Evolutionary conservation across 345 rosid species (phyloP).

Genomic region (Barbarea vulgaris): DNA sequence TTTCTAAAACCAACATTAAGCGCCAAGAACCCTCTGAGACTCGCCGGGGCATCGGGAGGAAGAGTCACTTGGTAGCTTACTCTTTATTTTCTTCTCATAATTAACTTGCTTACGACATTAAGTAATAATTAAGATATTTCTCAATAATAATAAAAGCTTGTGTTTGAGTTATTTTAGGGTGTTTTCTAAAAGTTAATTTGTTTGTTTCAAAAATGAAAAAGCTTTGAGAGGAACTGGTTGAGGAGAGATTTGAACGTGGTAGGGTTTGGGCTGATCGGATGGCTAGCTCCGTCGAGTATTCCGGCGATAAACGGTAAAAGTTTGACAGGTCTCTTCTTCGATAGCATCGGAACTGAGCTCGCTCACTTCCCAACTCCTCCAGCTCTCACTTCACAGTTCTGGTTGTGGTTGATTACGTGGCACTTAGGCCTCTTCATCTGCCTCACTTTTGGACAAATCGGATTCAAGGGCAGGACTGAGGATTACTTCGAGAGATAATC

Average conservation of each 20-base stretch:
- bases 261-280: constrained; percentile 88
- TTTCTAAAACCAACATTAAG: constrained; percentile 57
- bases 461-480: constrained; percentile 94
- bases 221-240: constrained; percentile 89
- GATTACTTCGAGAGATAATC: constrained; percentile 52
- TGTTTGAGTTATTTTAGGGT: neutral
- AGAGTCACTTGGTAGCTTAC: constrained; percentile 60
- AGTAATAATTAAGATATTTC: neutral
- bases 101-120: neutral
- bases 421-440: constrained; percentile 81
- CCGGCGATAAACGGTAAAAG: constrained; percentile 89
- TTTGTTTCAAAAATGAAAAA: constrained; percentile 24
- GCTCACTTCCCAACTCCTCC: constrained; percentile 96
- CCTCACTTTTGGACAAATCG: constrained; percentile 95
- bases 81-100: neutral
- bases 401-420: constrained; percentile 90
- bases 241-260: constrained; percentile 76
- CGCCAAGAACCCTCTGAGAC: constrained; percentile 62
- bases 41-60: constrained; percentile 58
- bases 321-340: constrained; percentile 87
- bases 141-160: neutral
- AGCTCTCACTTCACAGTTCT: constrained; percentile 62
- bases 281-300: constrained; percentile 90
- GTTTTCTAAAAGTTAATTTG: neutral
- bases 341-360: constrained; percentile 89